Base-by-base conservation (phyloP, 257 asterid species). In the Cynanchum wilfordii region DNA sequence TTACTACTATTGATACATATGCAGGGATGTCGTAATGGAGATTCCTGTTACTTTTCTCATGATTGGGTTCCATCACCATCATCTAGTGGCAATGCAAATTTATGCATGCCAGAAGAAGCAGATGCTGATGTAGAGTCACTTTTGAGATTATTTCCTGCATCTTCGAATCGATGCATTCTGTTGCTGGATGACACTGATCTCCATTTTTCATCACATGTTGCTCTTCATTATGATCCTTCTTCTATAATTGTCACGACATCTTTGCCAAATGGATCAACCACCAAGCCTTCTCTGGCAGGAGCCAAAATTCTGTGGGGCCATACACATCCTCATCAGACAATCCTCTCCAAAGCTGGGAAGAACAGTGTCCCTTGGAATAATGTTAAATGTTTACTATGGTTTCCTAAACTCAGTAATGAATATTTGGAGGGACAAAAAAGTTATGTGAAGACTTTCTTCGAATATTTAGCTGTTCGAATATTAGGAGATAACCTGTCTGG, bases 21-120 rank as follows among this genome's bases (percentile, higher is more conserved):
- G 80, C 87, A 95, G 99, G 99, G 99, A 65, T 95, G 98, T 77
- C 95, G 96, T 47, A 79, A 83, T 70, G 99, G 96, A 76, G 90
- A 85, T 51, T 79, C 85, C 8, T 92, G 99, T 75, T 74, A 71
- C 80, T 95, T 79, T 80, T 89, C 98, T 70, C 99, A 95, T 77
- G 99, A 86, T 74, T 72, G 89, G 3, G 81, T 75, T 69, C 72
- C 89, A 16, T 66, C 73, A 33, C 55, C 84, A 20, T 50, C 77
- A 71, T 66, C 88, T 42, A 17, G 76, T 49, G 70, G 76, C 30
- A 77, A 44, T 63, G 72, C 81, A n/a, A 82, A 78, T 77, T 65
- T 76, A 74, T 88, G 93, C 79, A 36, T 67, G 51, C 88, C 83
- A 40, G 95, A 90, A 77, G 87, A 84, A 68, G 89, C 70, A 55